phyloP scores from a whole-genome alignment of 176 grass and related monocot species.

The Oryza glaberrima region DNA sequence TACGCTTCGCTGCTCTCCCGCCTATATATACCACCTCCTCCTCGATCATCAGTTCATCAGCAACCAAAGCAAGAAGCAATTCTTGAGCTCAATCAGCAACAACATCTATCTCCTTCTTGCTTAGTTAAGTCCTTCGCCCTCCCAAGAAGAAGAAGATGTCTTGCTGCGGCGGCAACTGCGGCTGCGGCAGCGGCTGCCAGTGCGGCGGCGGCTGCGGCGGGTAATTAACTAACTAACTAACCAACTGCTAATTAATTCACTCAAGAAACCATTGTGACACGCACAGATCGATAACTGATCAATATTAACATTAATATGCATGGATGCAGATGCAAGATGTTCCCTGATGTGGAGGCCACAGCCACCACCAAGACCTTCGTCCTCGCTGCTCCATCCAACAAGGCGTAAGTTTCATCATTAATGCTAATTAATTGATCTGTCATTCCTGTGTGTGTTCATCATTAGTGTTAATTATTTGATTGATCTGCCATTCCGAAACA shows the following conservation, averaged over 20 bases:
- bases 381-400: constrained; percentile 43
- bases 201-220: constrained; percentile 74
- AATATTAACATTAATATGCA: too few relatives aligned
- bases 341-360: constrained; percentile 60
- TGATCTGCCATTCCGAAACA: too few relatives aligned
- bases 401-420: constrained; percentile 43
- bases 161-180: constrained; percentile 89
- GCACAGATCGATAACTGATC: too few relatives aligned
- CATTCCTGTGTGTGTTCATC: too few relatives aligned
- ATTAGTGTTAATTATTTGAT: too few relatives aligned
- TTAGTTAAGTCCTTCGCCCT: too few relatives aligned
- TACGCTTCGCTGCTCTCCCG: background rate
- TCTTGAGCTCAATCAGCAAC: background rate
- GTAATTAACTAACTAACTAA: constrained; percentile 39
- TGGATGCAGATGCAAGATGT: constrained; percentile 60
- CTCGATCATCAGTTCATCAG: background rate
- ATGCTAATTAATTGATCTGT: too few relatives aligned
- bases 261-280: too few relatives aligned
- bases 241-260: too few relatives aligned
- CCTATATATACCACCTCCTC: constrained; percentile 53
- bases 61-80: constrained; percentile 48
- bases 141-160: constrained; percentile 48
- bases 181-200: constrained; percentile 69
- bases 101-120: too few relatives aligned
- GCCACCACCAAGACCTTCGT: constrained; percentile 51